Conservation (phyloP, 352 stramenopile species). For the Globisporangium barbulae region DNA sequence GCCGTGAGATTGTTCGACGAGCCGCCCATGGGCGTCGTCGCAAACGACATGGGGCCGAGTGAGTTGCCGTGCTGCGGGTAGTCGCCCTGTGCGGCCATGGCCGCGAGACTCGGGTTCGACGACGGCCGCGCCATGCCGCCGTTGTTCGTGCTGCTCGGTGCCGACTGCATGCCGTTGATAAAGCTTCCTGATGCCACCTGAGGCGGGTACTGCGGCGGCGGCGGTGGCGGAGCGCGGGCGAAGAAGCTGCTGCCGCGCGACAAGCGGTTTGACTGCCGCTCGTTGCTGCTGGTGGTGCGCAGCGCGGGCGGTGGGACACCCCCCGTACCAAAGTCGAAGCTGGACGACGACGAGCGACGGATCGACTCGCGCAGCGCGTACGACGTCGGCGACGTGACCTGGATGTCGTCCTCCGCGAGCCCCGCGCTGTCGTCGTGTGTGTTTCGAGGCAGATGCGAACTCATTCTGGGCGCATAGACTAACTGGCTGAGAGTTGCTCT, state of each 20-base stretch:
- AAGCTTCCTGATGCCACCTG: slow-evolving; percentile 20
- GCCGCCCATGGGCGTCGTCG: slow-evolving; percentile 15
- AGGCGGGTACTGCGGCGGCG: slow-evolving; percentile 50
- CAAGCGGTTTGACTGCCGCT: slow-evolving; percentile 27
- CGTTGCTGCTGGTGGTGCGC: slow-evolving; percentile 10
- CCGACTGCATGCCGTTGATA: background rate
- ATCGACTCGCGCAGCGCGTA: slow-evolving; percentile 77
- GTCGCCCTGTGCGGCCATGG: slow-evolving; percentile 25
- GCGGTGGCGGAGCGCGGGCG: slow-evolving; percentile 53
- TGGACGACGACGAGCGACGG: slow-evolving; percentile 63
- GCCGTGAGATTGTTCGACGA: slow-evolving; percentile 21
- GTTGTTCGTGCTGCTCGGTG: slow-evolving; percentile 1
- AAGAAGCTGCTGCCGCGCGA: slow-evolving; percentile 60
- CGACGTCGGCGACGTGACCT: slow-evolving; percentile 81
- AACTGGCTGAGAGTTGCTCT: background rate
- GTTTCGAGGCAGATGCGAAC: slow-evolving; percentile 15
- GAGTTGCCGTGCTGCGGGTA: slow-evolving; percentile 50
- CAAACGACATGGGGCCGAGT: slow-evolving; percentile 48
- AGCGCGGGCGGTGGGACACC: slow-evolving; percentile 17
- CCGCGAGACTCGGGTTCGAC: slow-evolving; percentile 65
- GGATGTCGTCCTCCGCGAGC: slow-evolving; percentile 53
- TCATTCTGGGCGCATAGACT: slow-evolving; percentile 17
- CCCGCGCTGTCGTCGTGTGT: slow-evolving; percentile 25
- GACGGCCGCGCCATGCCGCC: slow-evolving; percentile 44
- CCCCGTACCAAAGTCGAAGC: slow-evolving; percentile 34